phyloP scores from a whole-genome alignment of 2,329 filamentous ascomycete genomes.

The Sphaerostilbella broomeana region DNA sequence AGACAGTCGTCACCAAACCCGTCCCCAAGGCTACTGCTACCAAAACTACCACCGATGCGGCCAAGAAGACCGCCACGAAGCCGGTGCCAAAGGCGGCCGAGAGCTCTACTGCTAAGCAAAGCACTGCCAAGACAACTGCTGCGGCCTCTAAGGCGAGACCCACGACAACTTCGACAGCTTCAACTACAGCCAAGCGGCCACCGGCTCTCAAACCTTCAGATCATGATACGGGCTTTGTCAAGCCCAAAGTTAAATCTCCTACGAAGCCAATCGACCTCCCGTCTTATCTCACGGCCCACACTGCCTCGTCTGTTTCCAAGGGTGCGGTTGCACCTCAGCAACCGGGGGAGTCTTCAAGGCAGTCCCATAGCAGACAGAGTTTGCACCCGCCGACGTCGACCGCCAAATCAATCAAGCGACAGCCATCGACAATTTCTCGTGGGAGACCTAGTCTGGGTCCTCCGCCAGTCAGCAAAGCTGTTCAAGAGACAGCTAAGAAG shows the following conservation, averaged over 20 bases:
- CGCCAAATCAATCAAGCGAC: constrained; percentile 35
- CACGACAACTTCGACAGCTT: constrained; percentile 14
- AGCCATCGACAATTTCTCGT: constrained; percentile 39
- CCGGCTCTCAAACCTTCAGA: constrained; percentile 35
- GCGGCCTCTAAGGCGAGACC: constrained; percentile 24
- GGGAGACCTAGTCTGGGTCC: constrained; percentile 48
- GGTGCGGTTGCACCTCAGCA: constrained; percentile 20
- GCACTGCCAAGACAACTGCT: constrained; percentile 22
- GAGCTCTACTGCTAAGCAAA: constrained; percentile 27
- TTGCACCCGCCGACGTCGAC: constrained; percentile 19
- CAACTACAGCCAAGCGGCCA: constrained; percentile 37
- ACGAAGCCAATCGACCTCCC: constrained; percentile 63
- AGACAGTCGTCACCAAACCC: constrained; percentile 2
- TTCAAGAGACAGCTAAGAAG: constrained; percentile 35
- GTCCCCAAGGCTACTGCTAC: constrained; percentile 17
- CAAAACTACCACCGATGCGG: constrained; percentile 20
- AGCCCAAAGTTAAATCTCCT: constrained; percentile 58
- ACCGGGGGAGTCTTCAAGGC: constrained; percentile 19
- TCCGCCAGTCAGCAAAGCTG: constrained; percentile 50
- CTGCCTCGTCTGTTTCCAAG: constrained; percentile 62
- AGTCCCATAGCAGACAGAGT: constrained; percentile 32
- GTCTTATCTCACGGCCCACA: constrained; percentile 61
- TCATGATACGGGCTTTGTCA: constrained; percentile 40
- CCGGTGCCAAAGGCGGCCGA: constrained; percentile 20
- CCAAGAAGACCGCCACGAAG: constrained; percentile 25